Conservation (phyloP, 176 grass and related monocot genomes). For the Juncus effusus region DNA sequence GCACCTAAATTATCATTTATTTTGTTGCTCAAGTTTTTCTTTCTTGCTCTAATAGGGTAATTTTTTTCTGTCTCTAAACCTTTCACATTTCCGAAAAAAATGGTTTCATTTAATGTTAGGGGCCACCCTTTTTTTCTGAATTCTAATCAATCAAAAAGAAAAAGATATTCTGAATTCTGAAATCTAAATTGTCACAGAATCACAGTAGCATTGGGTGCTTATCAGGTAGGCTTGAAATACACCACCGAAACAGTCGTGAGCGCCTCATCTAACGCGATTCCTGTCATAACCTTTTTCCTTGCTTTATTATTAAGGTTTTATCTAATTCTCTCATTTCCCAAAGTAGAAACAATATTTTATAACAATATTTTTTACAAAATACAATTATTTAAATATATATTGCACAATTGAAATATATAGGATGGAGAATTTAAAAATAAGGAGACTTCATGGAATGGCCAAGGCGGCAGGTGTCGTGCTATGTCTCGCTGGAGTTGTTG, state of each 20-base stretch:
- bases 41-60: constrained; percentile 61
- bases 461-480: constrained; percentile 26
- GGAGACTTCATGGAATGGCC: constrained; percentile 24
- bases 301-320: constrained; percentile 47
- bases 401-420: constrained; percentile 18
- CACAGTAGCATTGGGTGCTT: constrained; percentile 46
- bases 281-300: constrained; percentile 61
- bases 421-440: constrained; percentile 49
- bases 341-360: neutral
- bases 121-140: no score
- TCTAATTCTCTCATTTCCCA: constrained; percentile 7
- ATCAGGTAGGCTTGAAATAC: constrained; percentile 54
- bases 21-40: constrained; percentile 63
- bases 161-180: constrained; percentile 25
- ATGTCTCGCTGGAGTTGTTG: constrained; percentile 45
- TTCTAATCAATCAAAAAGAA: neutral
- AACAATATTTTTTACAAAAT: no score
- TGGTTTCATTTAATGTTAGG: no score
- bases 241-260: constrained; percentile 60
- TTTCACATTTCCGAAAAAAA: neutral
- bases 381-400: no score
- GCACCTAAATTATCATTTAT: constrained; percentile 34
- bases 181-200: constrained; percentile 27
- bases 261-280: constrained; percentile 40
- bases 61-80: neutral